These are phyloP conservation scores for Triticum urartu DNA, from an alignment of 176 grass and related monocot species.

Conservation along the genomic window DNA sequence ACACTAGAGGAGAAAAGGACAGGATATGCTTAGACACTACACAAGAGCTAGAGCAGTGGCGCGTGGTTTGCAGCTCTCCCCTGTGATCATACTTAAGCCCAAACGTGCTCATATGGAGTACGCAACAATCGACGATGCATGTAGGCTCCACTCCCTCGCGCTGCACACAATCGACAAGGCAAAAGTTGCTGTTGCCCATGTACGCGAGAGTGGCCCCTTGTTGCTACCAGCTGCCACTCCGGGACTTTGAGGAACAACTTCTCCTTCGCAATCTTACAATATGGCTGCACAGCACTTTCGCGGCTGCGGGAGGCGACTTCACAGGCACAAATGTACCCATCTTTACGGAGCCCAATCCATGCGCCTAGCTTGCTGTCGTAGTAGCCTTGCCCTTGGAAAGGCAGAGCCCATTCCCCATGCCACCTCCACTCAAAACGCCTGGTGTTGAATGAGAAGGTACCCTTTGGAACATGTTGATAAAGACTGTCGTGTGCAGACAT, in stretches of 20 bases:
- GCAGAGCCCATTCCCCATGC: neutral
- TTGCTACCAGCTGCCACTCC: neutral
- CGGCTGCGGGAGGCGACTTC: neutral
- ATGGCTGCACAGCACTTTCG: neutral
- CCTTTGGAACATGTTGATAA: neutral
- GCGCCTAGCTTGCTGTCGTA: neutral
- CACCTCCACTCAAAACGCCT: neutral
- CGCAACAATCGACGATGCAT: neutral
- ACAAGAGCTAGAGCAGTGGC: neutral
- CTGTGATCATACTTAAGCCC: slow-evolving; percentile 4
- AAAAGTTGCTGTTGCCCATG: neutral
- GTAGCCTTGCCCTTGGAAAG: neutral
- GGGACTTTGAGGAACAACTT: neutral
- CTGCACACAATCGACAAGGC: neutral
- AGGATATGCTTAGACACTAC: neutral
- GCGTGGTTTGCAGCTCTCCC: neutral
- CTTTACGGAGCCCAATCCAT: neutral
- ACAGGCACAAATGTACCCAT: neutral
- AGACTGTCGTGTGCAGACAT: neutral
- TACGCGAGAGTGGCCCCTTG: neutral
- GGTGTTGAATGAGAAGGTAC: slow-evolving; percentile 10
- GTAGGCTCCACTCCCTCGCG: neutral
- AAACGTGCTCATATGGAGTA: slow-evolving; percentile 6
- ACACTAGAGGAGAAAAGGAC: neutral
- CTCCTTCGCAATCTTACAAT: neutral